Base-by-base conservation (phyloP, 352 stramenopile genomes). In the Globisporangium iwayamae region DNA sequence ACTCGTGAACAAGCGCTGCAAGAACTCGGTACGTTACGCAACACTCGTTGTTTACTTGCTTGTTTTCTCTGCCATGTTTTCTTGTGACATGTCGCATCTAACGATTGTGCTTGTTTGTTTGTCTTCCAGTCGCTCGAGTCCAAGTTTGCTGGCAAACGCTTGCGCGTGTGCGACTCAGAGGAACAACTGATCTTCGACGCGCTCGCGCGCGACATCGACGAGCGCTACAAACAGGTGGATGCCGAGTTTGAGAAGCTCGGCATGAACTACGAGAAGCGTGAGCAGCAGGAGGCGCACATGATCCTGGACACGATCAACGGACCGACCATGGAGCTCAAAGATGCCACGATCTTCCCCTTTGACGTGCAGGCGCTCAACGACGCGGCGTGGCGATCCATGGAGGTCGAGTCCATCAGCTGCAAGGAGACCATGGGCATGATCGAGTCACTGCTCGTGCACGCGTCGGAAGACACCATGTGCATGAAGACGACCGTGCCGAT, bases 331-430 rank as follows among this genome's bases (percentile, higher is more conserved):
- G 74, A 85, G 45, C 62, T 85, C 43, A 76, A 78, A 41, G 72
- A 83, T 52, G 70, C 72, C 32, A 83, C 75, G 57, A 79, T 85
- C 32, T 65, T 85, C 46, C 76, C 76, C 7, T 85, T 85, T 59
- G 66, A 76, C 56, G 70, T 85, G 10, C 38, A 70, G 28, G 59
- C 59, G 18, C 81, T 71, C 56, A 70, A 54, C 4, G 30, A 63
- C 4, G 76, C 76, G 9, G 50, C 78, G 4, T 85, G 76, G 76
- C 65, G 73, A 34, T 76, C 67, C n/a, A 65, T 83, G 51, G 70
- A 79, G 50, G 61, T 62, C 25, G 63, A 79, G 22, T 68, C 69
- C 3, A 65, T 66, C 14, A 57, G 71, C 45, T 76, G 66, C 39
- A 58, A 79, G 32, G 68, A 81, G 56, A 62, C 47, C 30, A 59